Conservation (phyloP, 192 early-diverging fungal genomes). For the Backusella parvicylindrica region DNA sequence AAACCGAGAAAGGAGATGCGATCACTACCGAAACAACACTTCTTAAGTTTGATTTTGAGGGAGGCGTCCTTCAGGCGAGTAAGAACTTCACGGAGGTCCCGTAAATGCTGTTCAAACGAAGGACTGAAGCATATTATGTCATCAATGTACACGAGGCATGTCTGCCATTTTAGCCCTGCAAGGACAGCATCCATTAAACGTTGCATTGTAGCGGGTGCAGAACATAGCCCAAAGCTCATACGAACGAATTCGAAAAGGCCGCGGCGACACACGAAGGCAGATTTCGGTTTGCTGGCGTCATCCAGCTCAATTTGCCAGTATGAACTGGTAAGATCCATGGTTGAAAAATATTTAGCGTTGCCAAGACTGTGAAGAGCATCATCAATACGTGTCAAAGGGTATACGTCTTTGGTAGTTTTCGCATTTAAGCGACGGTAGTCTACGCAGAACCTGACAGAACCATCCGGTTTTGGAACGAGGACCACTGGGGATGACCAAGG, state of each 20-base stretch:
- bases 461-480: conserved; percentile 44
- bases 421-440: conserved; percentile 49
- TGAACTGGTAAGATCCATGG: conserved; percentile 35
- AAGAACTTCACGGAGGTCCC: conserved; percentile 15
- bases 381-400: conserved; percentile 50
- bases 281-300: background rate
- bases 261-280: conserved; percentile 13
- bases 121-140: conserved; percentile 38
- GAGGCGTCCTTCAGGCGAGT: background rate
- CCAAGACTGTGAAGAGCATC: conserved; percentile 34
- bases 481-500: conserved; percentile 41
- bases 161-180: conserved; percentile 17
- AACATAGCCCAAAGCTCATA: conserved; percentile 26
- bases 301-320: conserved; percentile 40
- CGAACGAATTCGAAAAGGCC: conserved; percentile 24
- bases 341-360: conserved; percentile 34
- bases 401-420: conserved; percentile 40
- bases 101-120: conserved; percentile 32
- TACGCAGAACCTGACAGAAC: conserved; percentile 32
- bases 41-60: conserved; percentile 1
- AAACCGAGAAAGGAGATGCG: conserved; percentile 9
- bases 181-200: conserved; percentile 36
- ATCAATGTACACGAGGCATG: conserved; percentile 41
- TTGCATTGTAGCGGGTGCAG: conserved; percentile 34
- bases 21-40: conserved; percentile 13